A percentile compares a stretch with the other conserved stretches of the same genome.
These are phyloP conservation scores for Entomortierella lignicola DNA, from an alignment of 192 early-diverging fungal species.

Conservation along the genomic window DNA sequence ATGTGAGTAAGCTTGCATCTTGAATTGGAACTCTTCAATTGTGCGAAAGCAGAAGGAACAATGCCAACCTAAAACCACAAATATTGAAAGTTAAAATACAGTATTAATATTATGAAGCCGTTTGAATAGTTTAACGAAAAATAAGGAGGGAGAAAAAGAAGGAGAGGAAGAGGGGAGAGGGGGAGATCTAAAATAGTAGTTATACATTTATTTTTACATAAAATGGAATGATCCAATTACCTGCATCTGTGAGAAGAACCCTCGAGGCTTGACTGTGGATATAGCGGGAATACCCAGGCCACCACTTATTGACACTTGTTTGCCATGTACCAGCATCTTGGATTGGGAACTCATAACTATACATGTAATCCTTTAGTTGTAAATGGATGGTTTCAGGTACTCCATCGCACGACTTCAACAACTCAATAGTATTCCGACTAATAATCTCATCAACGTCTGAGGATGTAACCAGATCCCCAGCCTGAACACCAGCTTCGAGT, in stretches of 20 bases:
- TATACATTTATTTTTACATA: not conserved
- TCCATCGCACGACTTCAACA: constrained; percentile 58
- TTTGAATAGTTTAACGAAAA: too few relatives aligned
- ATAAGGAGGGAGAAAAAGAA: not conserved
- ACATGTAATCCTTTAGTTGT: constrained; percentile 64
- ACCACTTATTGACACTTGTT: constrained; percentile 56
- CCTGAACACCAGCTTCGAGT: constrained; percentile 10
- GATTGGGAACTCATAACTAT: constrained; percentile 69
- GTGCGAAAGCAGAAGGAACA: constrained; percentile 71
- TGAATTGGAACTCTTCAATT: constrained; percentile 69
- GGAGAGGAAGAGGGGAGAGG: not conserved
- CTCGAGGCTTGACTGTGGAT: constrained; percentile 51
- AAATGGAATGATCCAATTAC: constrained; percentile 22
- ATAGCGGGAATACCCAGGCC: constrained; percentile 26
- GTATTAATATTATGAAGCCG: too few relatives aligned
- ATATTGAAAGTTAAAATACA: too few relatives aligned
- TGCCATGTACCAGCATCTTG: constrained; percentile 60
- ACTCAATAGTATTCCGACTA: constrained; percentile 49
- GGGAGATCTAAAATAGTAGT: not conserved
- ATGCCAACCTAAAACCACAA: constrained; percentile 62
- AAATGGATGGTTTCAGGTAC: constrained; percentile 63
- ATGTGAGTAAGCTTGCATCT: constrained; percentile 72
- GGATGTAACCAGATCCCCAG: constrained; percentile 64
- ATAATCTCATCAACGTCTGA: constrained; percentile 74
- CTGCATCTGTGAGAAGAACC: constrained; percentile 64